Base-by-base conservation (phyloP, 768 basidiomycete species). In the Leccinum longicurvipes region DNA sequence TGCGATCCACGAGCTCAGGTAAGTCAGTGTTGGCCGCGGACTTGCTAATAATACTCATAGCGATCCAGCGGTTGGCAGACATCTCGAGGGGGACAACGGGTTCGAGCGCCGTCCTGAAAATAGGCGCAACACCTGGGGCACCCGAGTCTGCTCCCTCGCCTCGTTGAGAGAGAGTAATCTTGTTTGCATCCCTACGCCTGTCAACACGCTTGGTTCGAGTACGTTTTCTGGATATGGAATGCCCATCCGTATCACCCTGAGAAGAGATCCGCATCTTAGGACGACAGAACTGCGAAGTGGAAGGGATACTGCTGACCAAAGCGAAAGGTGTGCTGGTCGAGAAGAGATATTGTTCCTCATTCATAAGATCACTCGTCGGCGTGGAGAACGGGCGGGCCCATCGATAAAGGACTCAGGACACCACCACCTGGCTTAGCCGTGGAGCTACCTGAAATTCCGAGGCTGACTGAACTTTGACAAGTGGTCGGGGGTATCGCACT, bases 171-270 rank as follows among this genome's bases (percentile, higher is more conserved):
- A 66, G 69, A 21, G 70, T 51, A 41, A 74, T 67, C 64, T 77
- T 82, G 65, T 80, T 79, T 54, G 72, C 72, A 36, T 85, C 84
- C 41, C 75, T 77, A 19, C 91, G 82, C 67, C 86, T 84, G 64
- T 82, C 84, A 19, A 93, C 94, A 42, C 93, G 89, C 69, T 88
- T 87, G 72, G 88, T 91, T 55, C 93, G 79, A 25, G 81, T 85
- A 50, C 89, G 85, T 51, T 85, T 77, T 53, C 76, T 78, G 50
- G 73, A 75, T 65, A 79, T 76, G 2, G 80, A 73, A 6, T 73
- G 71, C 3, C 73, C 75, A 42, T 82, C 80, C 5, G 82, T 78
- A 32, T 82, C 84, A 46, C 83, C 81, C 60, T 85, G 82, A 58
- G 83, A 85, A n/a, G 79, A 77, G 9, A 88, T 86, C 15, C 92